phyloP scores from a whole-genome alignment of 2,329 filamentous ascomycete genomes.

The Nakataea oryzae region DNA sequence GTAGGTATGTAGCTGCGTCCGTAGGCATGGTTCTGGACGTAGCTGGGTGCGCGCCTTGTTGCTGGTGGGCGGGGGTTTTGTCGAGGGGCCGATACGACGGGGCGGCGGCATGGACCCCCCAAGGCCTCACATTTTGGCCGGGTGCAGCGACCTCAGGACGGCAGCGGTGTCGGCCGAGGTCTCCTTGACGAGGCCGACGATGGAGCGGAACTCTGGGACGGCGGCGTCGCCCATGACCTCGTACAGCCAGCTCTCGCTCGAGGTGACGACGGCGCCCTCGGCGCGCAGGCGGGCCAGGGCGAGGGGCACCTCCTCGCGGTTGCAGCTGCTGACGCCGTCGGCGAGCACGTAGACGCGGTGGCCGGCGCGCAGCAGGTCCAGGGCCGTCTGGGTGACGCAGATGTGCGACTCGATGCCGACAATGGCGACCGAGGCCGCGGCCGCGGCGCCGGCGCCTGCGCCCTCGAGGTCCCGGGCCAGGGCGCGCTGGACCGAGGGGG shows the following conservation, averaged over 20 bases:
- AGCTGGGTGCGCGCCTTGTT: too few relatives aligned
- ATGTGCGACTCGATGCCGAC: constrained; percentile 92
- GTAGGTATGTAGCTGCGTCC: too few relatives aligned
- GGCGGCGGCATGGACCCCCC: too few relatives aligned
- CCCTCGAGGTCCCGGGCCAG: constrained; percentile 13
- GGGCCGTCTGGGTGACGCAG: constrained; percentile 83
- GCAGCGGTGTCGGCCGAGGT: constrained; percentile 59
- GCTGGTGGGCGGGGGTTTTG: too few relatives aligned
- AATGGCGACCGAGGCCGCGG: constrained; percentile 46
- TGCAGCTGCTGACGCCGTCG: constrained; percentile 83
- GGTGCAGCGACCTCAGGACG: constrained; percentile 55
- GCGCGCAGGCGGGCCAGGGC: constrained; percentile 66
- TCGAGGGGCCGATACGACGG: too few relatives aligned
- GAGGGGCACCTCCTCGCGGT: constrained; percentile 68
- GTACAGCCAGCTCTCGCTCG: constrained; percentile 82
- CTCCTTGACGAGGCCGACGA: constrained; percentile 73
- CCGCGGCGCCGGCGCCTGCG: constrained; percentile 15
- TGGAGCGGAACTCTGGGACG: constrained; percentile 59
- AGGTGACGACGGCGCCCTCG: constrained; percentile 71
- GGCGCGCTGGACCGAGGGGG: constrained; percentile 49
- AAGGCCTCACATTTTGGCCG: constrained; percentile 35
- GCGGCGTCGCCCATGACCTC: constrained; percentile 79
- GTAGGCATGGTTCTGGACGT: too few relatives aligned
- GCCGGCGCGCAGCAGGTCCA: constrained; percentile 66
- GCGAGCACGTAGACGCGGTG: constrained; percentile 80